These are phyloP conservation scores for Chlorella sp. DNA, from an alignment of 139 green algal genomes.

Conservation along the genomic window DNA sequence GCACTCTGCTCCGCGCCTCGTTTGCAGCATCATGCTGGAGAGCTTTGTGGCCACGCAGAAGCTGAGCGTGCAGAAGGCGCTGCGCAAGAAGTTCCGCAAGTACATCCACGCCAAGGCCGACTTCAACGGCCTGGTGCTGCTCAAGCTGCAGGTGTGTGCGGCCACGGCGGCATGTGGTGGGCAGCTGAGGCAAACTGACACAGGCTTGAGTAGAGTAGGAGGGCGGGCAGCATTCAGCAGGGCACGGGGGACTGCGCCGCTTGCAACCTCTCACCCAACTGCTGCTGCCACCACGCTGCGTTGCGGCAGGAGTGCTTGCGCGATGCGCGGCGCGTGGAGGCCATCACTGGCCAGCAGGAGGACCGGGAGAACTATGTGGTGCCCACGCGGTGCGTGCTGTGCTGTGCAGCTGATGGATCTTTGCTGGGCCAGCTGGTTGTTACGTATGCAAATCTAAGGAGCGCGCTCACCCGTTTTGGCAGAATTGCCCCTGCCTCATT, in stretches of 20 bases:
- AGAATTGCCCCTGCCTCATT: no score
- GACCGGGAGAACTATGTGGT: conserved; percentile 37
- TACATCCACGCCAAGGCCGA: conserved; percentile 88
- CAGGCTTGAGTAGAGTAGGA: no score
- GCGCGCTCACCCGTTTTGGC: no score
- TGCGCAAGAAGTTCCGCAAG: conserved; percentile 81
- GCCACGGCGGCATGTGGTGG: no score
- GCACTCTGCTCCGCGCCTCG: background rate
- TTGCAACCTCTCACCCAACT: background rate
- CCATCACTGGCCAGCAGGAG: conserved; percentile 36
- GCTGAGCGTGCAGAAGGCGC: conserved; percentile 89
- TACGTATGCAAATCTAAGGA: no score
- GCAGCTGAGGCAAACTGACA: no score
- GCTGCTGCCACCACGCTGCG: background rate
- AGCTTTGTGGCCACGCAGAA: conserved; percentile 98
- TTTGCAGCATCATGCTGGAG: conserved; percentile 90
- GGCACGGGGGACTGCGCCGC: no score
- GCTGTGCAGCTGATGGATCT: no score
- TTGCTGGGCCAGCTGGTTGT: background rate
- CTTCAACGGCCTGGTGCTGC: conserved; percentile 89
- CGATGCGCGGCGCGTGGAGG: conserved; percentile 56
- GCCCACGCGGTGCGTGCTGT: conserved; percentile 1
- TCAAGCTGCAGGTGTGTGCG: conserved; percentile 62
- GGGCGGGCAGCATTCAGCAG: no score
- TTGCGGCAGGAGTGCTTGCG: conserved; percentile 65